Base-by-base conservation (phyloP, 2,329 filamentous ascomycete species). In the Hypoxylon sp. region DNA sequence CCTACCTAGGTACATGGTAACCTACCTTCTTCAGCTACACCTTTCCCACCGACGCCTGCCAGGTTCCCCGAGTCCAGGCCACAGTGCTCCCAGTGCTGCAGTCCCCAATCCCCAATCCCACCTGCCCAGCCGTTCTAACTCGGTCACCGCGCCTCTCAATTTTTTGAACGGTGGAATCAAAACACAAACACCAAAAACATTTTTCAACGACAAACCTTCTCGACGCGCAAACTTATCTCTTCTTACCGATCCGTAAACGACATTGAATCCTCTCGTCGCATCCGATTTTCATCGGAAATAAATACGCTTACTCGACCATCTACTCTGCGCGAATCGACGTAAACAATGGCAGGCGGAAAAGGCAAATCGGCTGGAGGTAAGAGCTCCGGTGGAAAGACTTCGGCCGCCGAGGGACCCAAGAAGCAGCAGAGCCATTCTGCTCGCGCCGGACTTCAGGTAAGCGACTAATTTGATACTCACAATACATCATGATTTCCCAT, bases 401-500 rank as follows among this genome's bases (percentile, higher is more conserved):
- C 71, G 15, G 67, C 72, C 70, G 87, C 85, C 74, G 89, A 89
- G 71, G 86, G 85, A 57, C 82, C 89, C 78, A 92, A 91, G 84
- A 97, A 97, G 85, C 90, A 92, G 77, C 92, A 96, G 83, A 97
- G 95, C 83, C 94, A 97, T 85, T 97, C 93, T 74, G 92, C 93
- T 76, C 94, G 95, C 80, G 94, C 94, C 78, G 94, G 94, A 78
- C 87, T 97, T 72, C 94, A 97, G 91, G 94, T 97, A 85, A 86
- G 92, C 82, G 75, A 60, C 48, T 59, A 64, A 57, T 49, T 43
- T 52, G 19, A 15, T 28, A 17, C 32, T 68, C 22, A 26, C 65
- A 46, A 56, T 67, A 54, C 62, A 60, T 62, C 61, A 62, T 64
- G 59, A 49, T 20, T 32, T 61, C 20, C 32, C 37, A 43, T 10